A percentile compares a stretch with the other conserved stretches of the same genome.
phyloP scores from a whole-genome alignment of 2,329 filamentous ascomycete genomes.

The Phaeosphaeriaceae sp. region DNA sequence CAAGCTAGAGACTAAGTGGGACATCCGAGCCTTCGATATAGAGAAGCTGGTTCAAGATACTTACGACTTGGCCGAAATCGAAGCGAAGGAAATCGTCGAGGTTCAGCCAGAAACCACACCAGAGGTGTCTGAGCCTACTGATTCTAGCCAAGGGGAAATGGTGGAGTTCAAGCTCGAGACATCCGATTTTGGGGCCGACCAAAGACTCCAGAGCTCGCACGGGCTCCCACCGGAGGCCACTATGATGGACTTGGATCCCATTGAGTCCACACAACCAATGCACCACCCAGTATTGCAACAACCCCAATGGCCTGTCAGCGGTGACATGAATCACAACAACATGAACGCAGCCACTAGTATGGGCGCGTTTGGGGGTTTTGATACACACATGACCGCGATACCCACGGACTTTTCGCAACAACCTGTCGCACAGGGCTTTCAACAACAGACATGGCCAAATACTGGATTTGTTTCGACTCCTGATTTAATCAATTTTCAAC shows the following conservation, averaged over 20 bases:
- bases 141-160: slow-evolving; percentile 38
- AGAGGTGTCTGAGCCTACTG: slow-evolving; percentile 32
- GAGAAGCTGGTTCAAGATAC: slow-evolving; percentile 64
- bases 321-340: slow-evolving; percentile 37
- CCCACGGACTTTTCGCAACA: slow-evolving; percentile 40
- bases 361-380: slow-evolving; percentile 37
- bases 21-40: slow-evolving; percentile 59
- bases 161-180: slow-evolving; percentile 46
- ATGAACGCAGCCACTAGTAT: slow-evolving; percentile 38
- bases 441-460: slow-evolving; percentile 39
- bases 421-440: slow-evolving; percentile 40
- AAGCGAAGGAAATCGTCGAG: slow-evolving; percentile 36
- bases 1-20: slow-evolving; percentile 69
- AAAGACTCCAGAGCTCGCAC: slow-evolving; percentile 39
- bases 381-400: slow-evolving; percentile 39
- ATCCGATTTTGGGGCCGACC: slow-evolving; percentile 37
- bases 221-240: slow-evolving; percentile 36
- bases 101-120: slow-evolving; percentile 28
- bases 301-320: slow-evolving; percentile 43
- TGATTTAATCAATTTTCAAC: slow-evolving; percentile 43
- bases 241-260: slow-evolving; percentile 46
- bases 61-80: slow-evolving; percentile 59
- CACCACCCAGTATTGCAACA: slow-evolving; percentile 38
- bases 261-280: slow-evolving; percentile 39
- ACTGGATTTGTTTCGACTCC: slow-evolving; percentile 45